Percentiles rank a stretch among this genome's conserved stretches.
phyloP scores from a whole-genome alignment of 23 red algal species.

The Gracilaria vermiculophylla region DNA sequence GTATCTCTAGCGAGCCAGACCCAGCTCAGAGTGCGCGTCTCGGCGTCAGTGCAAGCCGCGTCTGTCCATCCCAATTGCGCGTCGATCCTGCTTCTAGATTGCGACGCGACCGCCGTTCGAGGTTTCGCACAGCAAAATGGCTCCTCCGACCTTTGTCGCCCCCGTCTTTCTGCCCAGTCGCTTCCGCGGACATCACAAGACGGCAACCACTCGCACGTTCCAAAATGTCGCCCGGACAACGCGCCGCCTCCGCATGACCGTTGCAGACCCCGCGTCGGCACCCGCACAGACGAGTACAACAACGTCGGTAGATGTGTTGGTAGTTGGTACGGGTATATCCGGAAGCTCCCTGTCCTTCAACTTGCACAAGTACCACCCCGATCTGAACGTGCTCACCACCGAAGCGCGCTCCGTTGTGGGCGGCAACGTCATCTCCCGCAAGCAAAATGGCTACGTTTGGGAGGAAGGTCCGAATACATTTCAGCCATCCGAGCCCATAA shows the following conservation, averaged over 20 bases:
- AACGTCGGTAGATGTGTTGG: conserved; percentile 54
- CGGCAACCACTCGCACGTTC: too few relatives aligned
- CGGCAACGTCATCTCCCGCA: conserved; percentile 80
- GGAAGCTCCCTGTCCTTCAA: conserved; percentile 74
- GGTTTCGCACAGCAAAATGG: too few relatives aligned
- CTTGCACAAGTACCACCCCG: conserved; percentile 48
- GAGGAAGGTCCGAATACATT: conserved; percentile 99
- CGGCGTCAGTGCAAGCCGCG: too few relatives aligned
- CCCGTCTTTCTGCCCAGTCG: too few relatives aligned
- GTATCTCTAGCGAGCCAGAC: too few relatives aligned
- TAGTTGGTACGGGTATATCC: conserved; percentile 88
- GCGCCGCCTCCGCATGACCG: conserved; percentile 1
- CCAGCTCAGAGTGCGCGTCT: too few relatives aligned
- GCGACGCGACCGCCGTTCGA: too few relatives aligned
- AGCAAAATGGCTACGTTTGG: conserved; percentile 81
- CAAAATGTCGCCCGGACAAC: not conserved
- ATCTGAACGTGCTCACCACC: conserved; percentile 64
- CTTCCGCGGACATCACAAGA: too few relatives aligned
- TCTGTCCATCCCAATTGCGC: too few relatives aligned
- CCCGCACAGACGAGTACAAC: not conserved
- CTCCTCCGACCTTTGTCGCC: too few relatives aligned
- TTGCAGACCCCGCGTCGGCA: not conserved
- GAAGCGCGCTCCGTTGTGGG: conserved; percentile 84
- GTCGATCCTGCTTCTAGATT: too few relatives aligned
- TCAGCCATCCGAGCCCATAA: conserved; percentile 83